Evolutionary conservation across 306 rosid species (phyloP).

Genomic region (Fragaria nilgerrensis): DNA sequence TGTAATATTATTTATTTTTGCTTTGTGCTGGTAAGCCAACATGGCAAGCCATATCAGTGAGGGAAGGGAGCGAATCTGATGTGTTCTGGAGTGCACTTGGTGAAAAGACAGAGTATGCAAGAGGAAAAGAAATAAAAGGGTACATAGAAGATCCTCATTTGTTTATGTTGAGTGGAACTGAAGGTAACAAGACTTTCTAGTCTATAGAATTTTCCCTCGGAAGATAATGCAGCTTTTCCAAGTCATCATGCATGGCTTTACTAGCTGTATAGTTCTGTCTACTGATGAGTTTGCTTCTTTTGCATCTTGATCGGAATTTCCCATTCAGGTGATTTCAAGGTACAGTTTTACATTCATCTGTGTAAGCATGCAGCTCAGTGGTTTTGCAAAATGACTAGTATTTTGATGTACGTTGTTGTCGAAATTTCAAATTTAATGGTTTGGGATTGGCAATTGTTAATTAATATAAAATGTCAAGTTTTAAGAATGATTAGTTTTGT

Average conservation of each 20-base stretch:
- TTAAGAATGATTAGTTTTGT: not conserved
- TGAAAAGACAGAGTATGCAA: conserved; percentile 73
- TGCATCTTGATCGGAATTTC: conserved; percentile 39
- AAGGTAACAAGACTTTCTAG: conserved; percentile 56
- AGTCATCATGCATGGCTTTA: conserved; percentile 43
- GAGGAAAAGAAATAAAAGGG: conserved; percentile 68
- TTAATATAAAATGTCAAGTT: not conserved
- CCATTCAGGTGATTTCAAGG: conserved; percentile 88
- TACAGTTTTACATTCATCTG: conserved; percentile 27
- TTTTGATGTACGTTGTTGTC: not conserved
- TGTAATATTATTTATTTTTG: conserved; percentile 8
- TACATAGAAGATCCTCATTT: conserved; percentile 75
- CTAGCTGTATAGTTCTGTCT: conserved; percentile 49
- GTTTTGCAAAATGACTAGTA: not conserved
- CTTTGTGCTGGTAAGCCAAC: conserved; percentile 54
- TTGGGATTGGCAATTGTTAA: not conserved
- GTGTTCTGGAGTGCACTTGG: conserved; percentile 73
- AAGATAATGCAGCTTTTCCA: conserved; percentile 44
- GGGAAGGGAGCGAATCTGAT: conserved; percentile 94
- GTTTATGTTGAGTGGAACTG: conserved; percentile 55
- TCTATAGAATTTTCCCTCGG: conserved; percentile 19
- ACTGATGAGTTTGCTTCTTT: conserved; percentile 68
- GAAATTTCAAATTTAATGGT: not conserved
- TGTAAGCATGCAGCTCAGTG: conserved; percentile 5
- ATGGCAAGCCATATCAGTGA: conserved; percentile 73